Base-by-base conservation (phyloP, 1,284 basidiomycete species). In the Naganishia albida region DNA sequence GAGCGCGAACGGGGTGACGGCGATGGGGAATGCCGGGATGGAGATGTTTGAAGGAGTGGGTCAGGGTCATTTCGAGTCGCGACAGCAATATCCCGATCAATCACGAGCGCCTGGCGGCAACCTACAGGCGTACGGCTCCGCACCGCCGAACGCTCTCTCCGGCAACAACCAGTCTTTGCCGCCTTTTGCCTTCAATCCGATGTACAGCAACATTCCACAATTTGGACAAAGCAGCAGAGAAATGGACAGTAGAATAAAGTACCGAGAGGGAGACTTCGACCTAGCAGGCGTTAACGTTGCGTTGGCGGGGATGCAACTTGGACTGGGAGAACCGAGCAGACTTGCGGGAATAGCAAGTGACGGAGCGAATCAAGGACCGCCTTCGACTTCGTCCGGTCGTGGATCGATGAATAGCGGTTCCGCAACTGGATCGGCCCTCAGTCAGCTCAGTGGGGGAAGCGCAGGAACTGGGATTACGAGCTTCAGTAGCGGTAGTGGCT, bases 371-470 rank as follows among this genome's bases (percentile, higher is more conserved):
- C 38, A 48, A 8, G 59, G 50, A 13, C 60, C 60, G 4, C 51
- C 60, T 8, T 63, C 51, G 13, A 63, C 23, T 13, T 52, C 60
- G 13, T 52, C 60, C 12, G 51, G 50, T 23, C 50, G 60, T 15
- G 51, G 60, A 38, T 63, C 60, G 7, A 53, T 63, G 46, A 60
- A 60, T 23, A 60, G 57, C n/a, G n/a, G 39, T 6, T 60, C 57
- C n/a, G 57, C 48, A 2, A 30, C 57, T 6, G 57, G 57, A 50
- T 50, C 57, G 13, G 57, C 57, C 15, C 38, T 50, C 12, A 60
- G 57, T 60, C 57, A 60, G 23, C 39, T 60, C 20, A 60, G 57
- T 20, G 46, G 40, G 8, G 57, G 57, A n/a, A 60, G 57, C n/a
- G 28, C 26, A 16, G 60, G 50, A 23, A 63, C 60, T 3, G 60